Percentiles rank a stretch among this genome's conserved stretches.
phyloP scores from a whole-genome alignment of 2,329 filamentous ascomycete species.

The Colletotrichum agaves region DNA sequence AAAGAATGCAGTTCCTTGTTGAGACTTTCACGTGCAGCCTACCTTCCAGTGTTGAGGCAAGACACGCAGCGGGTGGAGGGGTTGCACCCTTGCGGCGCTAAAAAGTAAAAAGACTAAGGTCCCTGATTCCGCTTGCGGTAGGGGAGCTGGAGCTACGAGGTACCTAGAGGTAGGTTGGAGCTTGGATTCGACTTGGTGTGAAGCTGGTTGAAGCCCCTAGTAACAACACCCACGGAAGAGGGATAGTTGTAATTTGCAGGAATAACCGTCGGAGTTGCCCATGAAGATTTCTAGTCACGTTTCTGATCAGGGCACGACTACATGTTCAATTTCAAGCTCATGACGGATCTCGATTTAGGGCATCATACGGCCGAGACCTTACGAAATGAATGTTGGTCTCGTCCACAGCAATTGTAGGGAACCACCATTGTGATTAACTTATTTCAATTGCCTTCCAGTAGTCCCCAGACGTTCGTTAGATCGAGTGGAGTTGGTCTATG shows the following conservation, averaged over 20 bases:
- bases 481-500: slow-evolving; percentile 31
- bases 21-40: slow-evolving; percentile 14
- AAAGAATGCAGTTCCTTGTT: not conserved
- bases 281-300: too few species aligned
- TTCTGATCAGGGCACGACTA: too few species aligned
- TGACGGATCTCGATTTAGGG: too few species aligned
- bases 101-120: not conserved
- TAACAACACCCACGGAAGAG: too few species aligned
- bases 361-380: too few species aligned
- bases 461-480: slow-evolving; percentile 11
- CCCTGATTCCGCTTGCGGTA: not conserved
- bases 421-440: not conserved
- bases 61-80: slow-evolving; percentile 7
- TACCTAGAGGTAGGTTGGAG: too few species aligned
- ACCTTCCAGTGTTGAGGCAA: slow-evolving; percentile 7
- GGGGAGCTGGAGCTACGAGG: not conserved
- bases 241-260: too few species aligned
- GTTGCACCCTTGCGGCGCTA: not conserved
- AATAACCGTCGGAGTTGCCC: too few species aligned
- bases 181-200: too few species aligned
- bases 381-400: not conserved
- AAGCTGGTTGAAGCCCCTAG: too few species aligned
- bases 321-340: too few species aligned
- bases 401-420: not conserved
- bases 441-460: slow-evolving; percentile 5